Evolutionary conservation across 768 basidiomycete species (phyloP).

Genomic region (Boletus reticulatus): DNA sequence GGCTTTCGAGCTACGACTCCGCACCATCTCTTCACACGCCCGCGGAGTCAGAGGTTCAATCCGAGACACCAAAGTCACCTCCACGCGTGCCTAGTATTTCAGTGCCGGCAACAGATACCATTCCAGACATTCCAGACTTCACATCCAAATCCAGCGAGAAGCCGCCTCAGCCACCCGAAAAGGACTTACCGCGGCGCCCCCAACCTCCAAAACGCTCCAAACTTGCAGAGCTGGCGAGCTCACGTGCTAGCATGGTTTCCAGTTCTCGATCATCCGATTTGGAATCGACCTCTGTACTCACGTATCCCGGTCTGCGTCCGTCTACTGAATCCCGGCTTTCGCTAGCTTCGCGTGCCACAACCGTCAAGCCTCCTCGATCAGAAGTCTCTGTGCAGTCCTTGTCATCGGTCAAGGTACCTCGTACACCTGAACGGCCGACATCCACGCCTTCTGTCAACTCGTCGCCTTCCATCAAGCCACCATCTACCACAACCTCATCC

Average conservation of each 20-base stretch:
- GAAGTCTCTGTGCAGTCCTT: constrained; percentile 20
- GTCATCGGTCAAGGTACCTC: constrained; percentile 23
- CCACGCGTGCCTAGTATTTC: constrained; percentile 42
- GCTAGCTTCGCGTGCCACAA: constrained; percentile 25
- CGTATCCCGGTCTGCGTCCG: constrained; percentile 72
- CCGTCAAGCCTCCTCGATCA: constrained; percentile 8
- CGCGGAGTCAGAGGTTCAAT: constrained; percentile 33
- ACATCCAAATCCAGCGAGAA: constrained; percentile 44
- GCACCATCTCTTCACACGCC: constrained; percentile 53
- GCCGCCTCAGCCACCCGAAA: constrained; percentile 25
- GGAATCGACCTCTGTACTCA: constrained; percentile 61
- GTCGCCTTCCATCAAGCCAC: constrained; percentile 21
- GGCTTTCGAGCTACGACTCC: constrained; percentile 56
- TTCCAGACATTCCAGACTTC: constrained; percentile 56
- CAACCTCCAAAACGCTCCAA: constrained; percentile 54
- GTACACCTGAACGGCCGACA: constrained; percentile 14
- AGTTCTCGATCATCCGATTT: constrained; percentile 56
- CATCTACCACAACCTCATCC: constrained; percentile 41
- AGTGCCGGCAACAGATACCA: constrained; percentile 44
- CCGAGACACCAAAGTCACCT: constrained; percentile 35
- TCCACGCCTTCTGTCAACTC: constrained; percentile 25
- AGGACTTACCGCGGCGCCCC: constrained; percentile 20
- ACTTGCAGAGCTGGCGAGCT: constrained; percentile 65
- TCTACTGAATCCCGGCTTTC: constrained; percentile 51
- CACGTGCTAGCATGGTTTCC: constrained; percentile 49